Percentiles rank a stretch among this genome's conserved stretches.
Evolutionary conservation across 768 basidiomycete species (phyloP).

Genomic region (Mycena chlorophos): DNA sequence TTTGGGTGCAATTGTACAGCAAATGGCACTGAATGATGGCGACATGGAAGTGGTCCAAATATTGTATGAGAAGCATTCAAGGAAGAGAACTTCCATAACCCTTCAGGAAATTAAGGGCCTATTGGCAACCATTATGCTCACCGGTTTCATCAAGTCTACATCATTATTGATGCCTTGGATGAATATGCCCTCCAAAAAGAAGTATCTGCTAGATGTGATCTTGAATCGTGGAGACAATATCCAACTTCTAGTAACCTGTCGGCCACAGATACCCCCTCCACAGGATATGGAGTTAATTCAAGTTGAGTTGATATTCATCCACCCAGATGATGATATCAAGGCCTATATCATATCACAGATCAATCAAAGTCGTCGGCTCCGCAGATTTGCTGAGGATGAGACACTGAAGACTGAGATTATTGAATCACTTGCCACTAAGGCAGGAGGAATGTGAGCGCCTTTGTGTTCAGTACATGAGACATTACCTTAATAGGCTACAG

Average conservation of each 20-base stretch:
- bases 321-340: not conserved
- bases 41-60: no score
- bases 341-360: not conserved
- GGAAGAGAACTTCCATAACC: no score
- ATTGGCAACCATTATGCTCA: not conserved
- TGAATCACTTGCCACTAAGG: no score
- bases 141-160: not conserved
- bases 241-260: not conserved
- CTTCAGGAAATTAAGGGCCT: no score
- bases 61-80: no score
- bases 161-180: not conserved
- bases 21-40: not conserved
- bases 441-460: no score
- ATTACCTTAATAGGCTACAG: no score
- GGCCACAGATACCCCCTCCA: not conserved
- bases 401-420: no score
- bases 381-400: no score
- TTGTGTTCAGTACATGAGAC: no score
- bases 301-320: not conserved
- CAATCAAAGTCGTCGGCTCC: not conserved
- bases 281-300: not conserved
- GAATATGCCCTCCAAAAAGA: not conserved
- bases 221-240: not conserved
- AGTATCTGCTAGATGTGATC: not conserved
- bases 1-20: not conserved